A percentile compares a stretch with the other conserved stretches of the same genome.
Conservation (phyloP, 805 yeast genomes). For the Isabelozyma heimii region DNA sequence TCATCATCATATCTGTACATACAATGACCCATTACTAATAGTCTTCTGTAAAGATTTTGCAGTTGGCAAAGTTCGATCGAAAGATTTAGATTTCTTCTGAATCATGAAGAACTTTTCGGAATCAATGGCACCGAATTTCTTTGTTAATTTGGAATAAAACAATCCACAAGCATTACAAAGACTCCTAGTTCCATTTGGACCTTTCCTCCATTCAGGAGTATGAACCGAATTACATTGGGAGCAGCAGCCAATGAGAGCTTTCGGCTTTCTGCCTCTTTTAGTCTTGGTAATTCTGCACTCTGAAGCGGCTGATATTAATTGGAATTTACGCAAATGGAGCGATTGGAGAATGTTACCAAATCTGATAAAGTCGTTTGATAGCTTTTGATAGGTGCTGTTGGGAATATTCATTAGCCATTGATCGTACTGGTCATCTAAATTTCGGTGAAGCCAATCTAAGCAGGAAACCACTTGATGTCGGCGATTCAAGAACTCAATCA, state of each 20-base stretch:
- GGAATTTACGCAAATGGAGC: not conserved
- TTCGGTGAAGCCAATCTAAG: not conserved
- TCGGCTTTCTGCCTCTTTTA: not conserved
- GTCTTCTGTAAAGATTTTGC: not conserved
- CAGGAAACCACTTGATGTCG: not conserved
- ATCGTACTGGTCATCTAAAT: not conserved
- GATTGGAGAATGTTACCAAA: not conserved
- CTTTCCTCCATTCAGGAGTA: conserved; percentile 93
- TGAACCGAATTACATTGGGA: conserved; percentile 68
- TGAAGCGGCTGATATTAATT: not conserved
- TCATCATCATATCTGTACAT: not conserved
- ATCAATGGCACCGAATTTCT: conserved; percentile 40
- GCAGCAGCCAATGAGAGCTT: conserved; percentile 6
- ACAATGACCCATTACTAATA: not conserved
- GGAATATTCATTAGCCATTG: not conserved
- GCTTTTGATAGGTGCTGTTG: not conserved
- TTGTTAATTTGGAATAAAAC: conserved; percentile 60
- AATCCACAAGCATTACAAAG: conserved; percentile 93
- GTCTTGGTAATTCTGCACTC: conserved; percentile 1
- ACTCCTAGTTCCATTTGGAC: conserved; percentile 79
- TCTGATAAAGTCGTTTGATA: not conserved
- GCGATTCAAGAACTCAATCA: not conserved
- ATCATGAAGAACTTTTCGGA: conserved; percentile 37
- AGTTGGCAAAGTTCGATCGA: not conserved
- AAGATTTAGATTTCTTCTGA: conserved; percentile 9